Percentiles rank a stretch among this genome's conserved stretches.
Conservation (phyloP, 495 filamentous ascomycete species). For the Corynascus novoguineensis region DNA sequence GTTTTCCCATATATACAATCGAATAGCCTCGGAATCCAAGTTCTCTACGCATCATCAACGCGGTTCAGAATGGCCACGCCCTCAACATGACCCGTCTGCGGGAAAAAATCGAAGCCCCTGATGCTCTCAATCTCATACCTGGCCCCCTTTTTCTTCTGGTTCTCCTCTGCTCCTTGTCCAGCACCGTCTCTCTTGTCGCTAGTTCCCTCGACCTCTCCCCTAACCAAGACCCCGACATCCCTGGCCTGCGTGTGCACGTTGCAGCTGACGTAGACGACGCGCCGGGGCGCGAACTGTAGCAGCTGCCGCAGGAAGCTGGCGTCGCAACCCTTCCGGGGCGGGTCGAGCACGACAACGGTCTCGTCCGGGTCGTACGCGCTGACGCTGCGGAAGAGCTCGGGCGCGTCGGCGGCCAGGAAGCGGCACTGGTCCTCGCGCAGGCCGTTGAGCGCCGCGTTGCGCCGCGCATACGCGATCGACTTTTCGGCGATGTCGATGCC, state of each 20-base stretch:
- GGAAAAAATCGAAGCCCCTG: conserved; percentile 94
- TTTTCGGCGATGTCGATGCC: conserved; percentile 54
- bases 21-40: neutral
- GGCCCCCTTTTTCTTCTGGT: conserved; percentile 40
- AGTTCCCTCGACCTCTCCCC: conserved; percentile 41
- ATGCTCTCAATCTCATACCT: conserved; percentile 88
- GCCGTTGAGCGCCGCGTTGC: conserved; percentile 72
- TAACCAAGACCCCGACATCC: conserved; percentile 79
- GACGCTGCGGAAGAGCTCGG: conserved; percentile 68
- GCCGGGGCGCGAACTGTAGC: conserved; percentile 62
- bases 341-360: conserved; percentile 88
- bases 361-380: conserved; percentile 63
- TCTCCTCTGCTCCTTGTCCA: conserved; percentile 14
- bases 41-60: conserved; percentile 34
- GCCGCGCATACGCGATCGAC: conserved; percentile 67
- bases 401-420: conserved; percentile 83
- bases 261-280: conserved; percentile 91
- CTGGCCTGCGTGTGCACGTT: conserved; percentile 97
- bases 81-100: conserved; percentile 95
- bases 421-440: conserved; percentile 53
- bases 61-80: conserved; percentile 76
- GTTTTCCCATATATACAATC: too few species aligned
- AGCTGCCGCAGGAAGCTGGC: conserved; percentile 76
- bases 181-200: neutral
- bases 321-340: conserved; percentile 91